Base-by-base conservation (phyloP, 2,329 filamentous ascomycete genomes). In the Bertia moriformis region DNA sequence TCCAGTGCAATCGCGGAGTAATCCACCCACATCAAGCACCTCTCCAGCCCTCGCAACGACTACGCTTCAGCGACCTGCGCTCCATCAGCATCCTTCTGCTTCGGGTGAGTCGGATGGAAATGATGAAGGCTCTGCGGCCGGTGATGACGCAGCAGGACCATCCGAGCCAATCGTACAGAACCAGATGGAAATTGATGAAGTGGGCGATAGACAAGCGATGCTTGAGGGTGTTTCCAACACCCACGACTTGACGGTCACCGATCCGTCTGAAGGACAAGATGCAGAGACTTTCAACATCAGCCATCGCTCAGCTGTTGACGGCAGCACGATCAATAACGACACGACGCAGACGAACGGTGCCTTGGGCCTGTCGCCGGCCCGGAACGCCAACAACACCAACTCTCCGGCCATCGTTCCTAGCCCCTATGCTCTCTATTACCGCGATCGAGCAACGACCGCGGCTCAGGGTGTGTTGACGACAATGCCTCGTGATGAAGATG, bases 401-500 rank as follows among this genome's bases (percentile, higher is more conserved):
- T 73, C 83, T 38, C 83, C 86, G 43, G 82, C 85, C n/a, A 73
- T 74, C 20, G 62, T 83, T 47, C 73, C 78, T 4, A 76, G 70
- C 42, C 73, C 81, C 14, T 82, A 74, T 43, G 80, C 86, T 30
- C 74, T 83, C 41, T 91, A 89, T 52, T 70, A 88, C 18, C 72
- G 86, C 38, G 83, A 93, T 49, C 78, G 82, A 27, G 76, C 76
- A 37, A 60, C 80, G 39, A 70, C 76, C 27, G 75, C 83, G 18
- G 73, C 76, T 51, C 73, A 81, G 14, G 78, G 81, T 48, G 79
- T 93, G 49, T 65, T 94, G 20, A 84, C 88, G 19, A 82, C 87
- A 10, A 93, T 96, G 83, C 91, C 91, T 7, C 78, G 91, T 38
- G 91, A 98, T 50, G 91, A 98, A 58, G 91, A 98, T 51, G 91